Conservation (phyloP, 2,329 filamentous ascomycete genomes). For the Plenodomus tracheiphilus region DNA sequence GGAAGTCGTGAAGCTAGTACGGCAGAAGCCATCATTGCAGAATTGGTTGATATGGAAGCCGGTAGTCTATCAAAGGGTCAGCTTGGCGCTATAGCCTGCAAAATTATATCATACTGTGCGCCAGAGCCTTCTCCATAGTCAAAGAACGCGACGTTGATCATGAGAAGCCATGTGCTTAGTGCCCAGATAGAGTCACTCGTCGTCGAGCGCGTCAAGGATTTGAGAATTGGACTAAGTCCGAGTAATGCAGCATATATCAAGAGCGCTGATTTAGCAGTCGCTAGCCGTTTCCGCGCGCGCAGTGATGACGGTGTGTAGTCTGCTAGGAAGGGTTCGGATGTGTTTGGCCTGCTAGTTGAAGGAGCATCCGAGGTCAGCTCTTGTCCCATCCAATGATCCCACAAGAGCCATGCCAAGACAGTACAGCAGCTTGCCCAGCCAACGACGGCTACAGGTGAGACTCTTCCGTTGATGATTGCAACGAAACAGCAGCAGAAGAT, state of each 20-base stretch:
- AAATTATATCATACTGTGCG: slow-evolving; percentile 49
- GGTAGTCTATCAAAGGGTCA: slow-evolving; percentile 59
- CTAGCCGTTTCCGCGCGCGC: slow-evolving; percentile 66
- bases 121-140: slow-evolving; percentile 79
- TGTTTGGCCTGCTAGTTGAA: slow-evolving; percentile 2
- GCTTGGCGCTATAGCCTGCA: slow-evolving; percentile 3
- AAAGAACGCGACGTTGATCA: slow-evolving; percentile 97
- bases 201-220: slow-evolving; percentile 91
- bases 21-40: slow-evolving; percentile 93
- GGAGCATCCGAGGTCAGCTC: slow-evolving; percentile 58
- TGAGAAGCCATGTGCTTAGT: slow-evolving; percentile 87
- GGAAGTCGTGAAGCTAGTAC: slow-evolving; percentile 88
- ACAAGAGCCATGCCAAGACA: slow-evolving; percentile 83
- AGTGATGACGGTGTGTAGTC: slow-evolving; percentile 51
- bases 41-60: slow-evolving; percentile 85
- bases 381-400: slow-evolving; percentile 86
- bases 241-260: slow-evolving; percentile 92
- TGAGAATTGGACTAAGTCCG: slow-evolving; percentile 91
- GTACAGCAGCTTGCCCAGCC: slow-evolving; percentile 82
- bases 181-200: slow-evolving; percentile 97
- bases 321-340: not conserved
- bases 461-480: slow-evolving; percentile 81
- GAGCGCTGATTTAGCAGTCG: slow-evolving; percentile 87
- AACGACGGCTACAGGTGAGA: slow-evolving; percentile 89
- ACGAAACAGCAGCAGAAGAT: slow-evolving; percentile 95